phyloP scores from a whole-genome alignment of 331 rosid genomes.

The Spiraea crenata region DNA sequence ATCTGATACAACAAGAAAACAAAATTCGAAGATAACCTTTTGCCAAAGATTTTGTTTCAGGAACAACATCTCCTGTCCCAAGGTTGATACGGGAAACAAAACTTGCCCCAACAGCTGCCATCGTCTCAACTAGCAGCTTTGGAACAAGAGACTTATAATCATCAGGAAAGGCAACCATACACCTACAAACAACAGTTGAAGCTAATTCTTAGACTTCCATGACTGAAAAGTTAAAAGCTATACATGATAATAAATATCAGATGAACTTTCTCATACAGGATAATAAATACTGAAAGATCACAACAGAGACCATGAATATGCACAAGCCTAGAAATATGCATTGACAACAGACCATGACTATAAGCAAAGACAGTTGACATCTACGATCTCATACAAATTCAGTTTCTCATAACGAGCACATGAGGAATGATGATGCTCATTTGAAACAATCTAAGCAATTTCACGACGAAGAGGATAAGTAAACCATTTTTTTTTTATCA shows the following conservation, averaged over 20 bases:
- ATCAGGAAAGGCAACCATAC: conserved; percentile 84
- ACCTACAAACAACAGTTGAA: conserved; percentile 57
- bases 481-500: no score
- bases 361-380: background rate
- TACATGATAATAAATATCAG: conserved; percentile 20
- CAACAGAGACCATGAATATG: background rate
- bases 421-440: background rate
- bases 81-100: conserved; percentile 81
- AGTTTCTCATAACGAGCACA: background rate
- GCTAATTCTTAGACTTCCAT: conserved; percentile 16
- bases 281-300: background rate
- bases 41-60: conserved; percentile 90
- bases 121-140: conserved; percentile 75
- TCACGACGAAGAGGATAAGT: background rate
- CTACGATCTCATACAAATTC: background rate
- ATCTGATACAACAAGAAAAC: background rate
- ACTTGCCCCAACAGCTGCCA: conserved; percentile 73
- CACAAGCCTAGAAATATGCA: background rate
- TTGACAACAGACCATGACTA: background rate
- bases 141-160: conserved; percentile 84
- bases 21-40: conserved; percentile 61
- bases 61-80: conserved; percentile 83
- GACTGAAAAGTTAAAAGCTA: conserved; percentile 1
- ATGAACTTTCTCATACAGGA: background rate
- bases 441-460: no score